A percentile compares a stretch with the other conserved stretches of the same genome.
phyloP scores from a whole-genome alignment of 495 filamentous ascomycete genomes.

The Poronia punctata region DNA sequence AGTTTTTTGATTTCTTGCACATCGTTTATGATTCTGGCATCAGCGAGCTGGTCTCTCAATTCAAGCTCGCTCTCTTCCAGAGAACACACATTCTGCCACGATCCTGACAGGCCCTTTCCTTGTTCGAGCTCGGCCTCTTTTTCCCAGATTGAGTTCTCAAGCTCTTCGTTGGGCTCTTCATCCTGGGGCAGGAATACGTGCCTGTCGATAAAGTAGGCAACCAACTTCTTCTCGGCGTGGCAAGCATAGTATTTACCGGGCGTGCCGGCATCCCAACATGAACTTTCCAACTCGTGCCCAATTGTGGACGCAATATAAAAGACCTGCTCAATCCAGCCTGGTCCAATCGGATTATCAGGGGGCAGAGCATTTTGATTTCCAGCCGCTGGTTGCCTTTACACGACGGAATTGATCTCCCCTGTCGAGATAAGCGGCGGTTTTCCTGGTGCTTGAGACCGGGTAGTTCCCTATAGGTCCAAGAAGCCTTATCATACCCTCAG shows the following conservation, averaged over 20 bases:
- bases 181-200: too few species aligned
- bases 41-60: not conserved
- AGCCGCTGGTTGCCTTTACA: not conserved
- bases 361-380: not conserved
- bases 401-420: not conserved
- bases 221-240: slow-evolving; percentile 3
- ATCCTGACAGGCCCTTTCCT: not conserved
- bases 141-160: not conserved
- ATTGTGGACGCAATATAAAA: not conserved
- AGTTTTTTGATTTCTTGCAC: not conserved
- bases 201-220: slow-evolving; percentile 1
- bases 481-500: too few species aligned
- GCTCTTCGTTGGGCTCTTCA: not conserved
- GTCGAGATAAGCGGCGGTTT: not conserved
- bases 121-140: not conserved
- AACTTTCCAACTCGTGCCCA: not conserved
- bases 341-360: not conserved
- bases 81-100: not conserved
- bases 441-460: not conserved
- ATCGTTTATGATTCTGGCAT: not conserved
- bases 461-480: not conserved
- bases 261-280: not conserved
- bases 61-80: not conserved
- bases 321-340: not conserved
- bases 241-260: not conserved